Evolutionary conservation across 164 flowering plant species (phyloP).

Genomic region (Kingdonia uniflora): DNA sequence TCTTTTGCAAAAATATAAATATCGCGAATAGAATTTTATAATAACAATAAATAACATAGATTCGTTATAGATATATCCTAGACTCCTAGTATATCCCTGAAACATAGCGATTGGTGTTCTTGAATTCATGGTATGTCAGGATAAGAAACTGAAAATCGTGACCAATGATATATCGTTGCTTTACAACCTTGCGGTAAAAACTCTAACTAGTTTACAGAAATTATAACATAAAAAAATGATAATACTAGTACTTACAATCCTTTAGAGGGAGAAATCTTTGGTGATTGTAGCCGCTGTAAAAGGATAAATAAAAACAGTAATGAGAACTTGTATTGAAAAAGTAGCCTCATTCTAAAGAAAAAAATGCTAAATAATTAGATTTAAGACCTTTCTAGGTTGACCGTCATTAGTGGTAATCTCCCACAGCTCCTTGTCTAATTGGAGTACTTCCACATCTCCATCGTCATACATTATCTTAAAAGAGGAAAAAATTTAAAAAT

Average conservation of each 20-base stretch:
- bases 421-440: slow-evolving; percentile 77
- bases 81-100: no score
- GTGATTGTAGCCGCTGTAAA: slow-evolving; percentile 37
- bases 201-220: no score
- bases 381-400: slow-evolving; percentile 39
- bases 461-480: slow-evolving; percentile 71
- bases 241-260: slow-evolving; percentile 32
- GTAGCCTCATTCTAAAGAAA: slow-evolving; percentile 1
- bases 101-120: no score
- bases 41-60: no score
- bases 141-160: no score
- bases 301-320: neutral
- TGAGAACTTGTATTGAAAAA: neutral
- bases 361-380: slow-evolving; percentile 1
- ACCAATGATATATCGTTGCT: no score
- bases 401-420: slow-evolving; percentile 41
- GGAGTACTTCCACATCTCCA: slow-evolving; percentile 87
- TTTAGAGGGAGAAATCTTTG: slow-evolving; percentile 20
- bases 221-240: no score
- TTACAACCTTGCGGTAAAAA: no score
- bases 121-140: no score
- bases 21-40: no score
- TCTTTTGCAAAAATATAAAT: no score
- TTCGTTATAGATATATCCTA: no score
- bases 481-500: neutral